A percentile compares a stretch with the other conserved stretches of the same genome.
Evolutionary conservation across 495 filamentous ascomycete species (phyloP).

Genomic region (Aspergillus leporis): DNA sequence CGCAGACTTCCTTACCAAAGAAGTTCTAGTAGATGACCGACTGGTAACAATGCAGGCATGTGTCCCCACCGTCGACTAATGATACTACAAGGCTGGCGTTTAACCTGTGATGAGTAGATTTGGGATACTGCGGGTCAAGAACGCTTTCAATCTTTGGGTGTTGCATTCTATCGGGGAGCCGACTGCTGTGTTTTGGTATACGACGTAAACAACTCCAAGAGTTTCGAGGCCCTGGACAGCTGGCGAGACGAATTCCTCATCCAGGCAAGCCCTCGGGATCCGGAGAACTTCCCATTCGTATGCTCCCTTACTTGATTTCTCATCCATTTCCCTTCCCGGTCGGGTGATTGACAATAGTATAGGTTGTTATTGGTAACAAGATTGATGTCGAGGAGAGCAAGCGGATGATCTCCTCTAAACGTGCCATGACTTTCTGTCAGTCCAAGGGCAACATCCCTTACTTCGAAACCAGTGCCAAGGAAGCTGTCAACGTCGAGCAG

Average conservation of each 20-base stretch:
- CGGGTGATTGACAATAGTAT: background rate
- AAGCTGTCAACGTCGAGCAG: constrained; percentile 97
- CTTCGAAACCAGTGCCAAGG: constrained; percentile 99
- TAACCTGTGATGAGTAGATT: constrained; percentile 57
- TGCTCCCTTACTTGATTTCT: constrained; percentile 30
- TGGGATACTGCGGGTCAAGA: constrained; percentile 99
- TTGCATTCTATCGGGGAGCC: constrained; percentile 96
- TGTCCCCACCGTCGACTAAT: constrained; percentile 8
- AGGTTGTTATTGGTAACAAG: constrained; percentile 97
- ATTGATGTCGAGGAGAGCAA: constrained; percentile 98
- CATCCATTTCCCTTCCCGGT: background rate
- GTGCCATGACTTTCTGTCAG: constrained; percentile 95
- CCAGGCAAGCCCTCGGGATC: constrained; percentile 93
- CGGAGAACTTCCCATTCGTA: constrained; percentile 97
- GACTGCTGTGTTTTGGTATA: constrained; percentile 99
- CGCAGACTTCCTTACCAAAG: constrained; percentile 97
- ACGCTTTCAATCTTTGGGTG: constrained; percentile 94
- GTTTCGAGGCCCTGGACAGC: constrained; percentile 96
- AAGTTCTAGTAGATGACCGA: constrained; percentile 95
- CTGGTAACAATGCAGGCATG: constrained; percentile 97
- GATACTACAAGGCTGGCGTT: constrained; percentile 1
- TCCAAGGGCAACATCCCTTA: constrained; percentile 97
- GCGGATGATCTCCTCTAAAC: constrained; percentile 91
- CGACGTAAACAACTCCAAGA: constrained; percentile 99
- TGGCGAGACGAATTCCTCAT: constrained; percentile 99